Conservation (phyloP, 176 grass and related monocot genomes). For the Aegilops sharonensis region DNA sequence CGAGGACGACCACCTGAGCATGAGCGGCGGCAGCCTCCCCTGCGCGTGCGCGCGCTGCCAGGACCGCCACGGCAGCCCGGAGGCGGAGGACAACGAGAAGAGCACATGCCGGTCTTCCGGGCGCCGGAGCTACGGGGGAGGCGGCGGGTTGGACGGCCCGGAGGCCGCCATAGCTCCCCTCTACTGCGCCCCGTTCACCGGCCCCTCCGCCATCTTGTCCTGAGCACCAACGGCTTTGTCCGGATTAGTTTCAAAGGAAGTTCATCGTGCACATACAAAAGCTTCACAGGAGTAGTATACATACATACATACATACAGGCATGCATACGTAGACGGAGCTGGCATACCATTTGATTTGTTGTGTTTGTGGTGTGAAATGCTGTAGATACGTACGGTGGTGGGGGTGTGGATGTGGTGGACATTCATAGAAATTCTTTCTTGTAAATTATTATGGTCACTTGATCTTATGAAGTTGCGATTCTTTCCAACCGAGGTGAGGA, state of each 20-base stretch:
- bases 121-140: neutral
- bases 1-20: conserved; percentile 15
- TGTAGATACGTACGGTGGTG: neutral
- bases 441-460: neutral
- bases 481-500: neutral
- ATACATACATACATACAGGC: neutral
- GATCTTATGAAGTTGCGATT: neutral
- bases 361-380: neutral
- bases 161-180: conserved; percentile 25
- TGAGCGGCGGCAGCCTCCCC: neutral
- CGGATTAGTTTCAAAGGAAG: neutral
- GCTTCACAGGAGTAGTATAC: neutral
- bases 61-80: neutral
- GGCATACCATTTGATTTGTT: conserved; percentile 10
- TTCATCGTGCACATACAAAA: neutral
- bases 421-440: neutral
- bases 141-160: conserved; percentile 16
- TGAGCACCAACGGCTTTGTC: neutral
- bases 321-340: neutral
- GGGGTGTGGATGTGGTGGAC: too few species aligned
- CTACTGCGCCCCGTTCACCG: conserved; percentile 30
- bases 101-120: conserved; percentile 24
- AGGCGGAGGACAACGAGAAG: neutral
- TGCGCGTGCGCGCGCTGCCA: conserved; percentile 6
- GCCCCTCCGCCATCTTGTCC: conserved; percentile 37